Evolutionary conservation across 2,329 filamentous ascomycete genomes (phyloP).

Genomic region (Verticillium dahliae): DNA sequence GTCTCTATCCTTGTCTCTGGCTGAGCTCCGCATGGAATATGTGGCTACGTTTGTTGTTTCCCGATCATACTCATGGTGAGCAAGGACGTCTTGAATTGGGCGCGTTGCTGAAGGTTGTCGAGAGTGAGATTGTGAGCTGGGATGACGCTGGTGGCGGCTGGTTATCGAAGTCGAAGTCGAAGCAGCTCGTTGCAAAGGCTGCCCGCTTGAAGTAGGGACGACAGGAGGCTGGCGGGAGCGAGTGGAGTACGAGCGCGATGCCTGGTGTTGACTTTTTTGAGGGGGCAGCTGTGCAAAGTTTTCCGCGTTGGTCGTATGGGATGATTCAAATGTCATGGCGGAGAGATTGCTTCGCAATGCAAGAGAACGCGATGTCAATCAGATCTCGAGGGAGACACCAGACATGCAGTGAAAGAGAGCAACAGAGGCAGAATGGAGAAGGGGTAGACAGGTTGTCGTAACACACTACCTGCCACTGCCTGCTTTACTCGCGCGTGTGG

Average conservation of each 20-base stretch:
- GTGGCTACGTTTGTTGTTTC: constrained; percentile 60
- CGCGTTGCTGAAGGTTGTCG: constrained; percentile 31
- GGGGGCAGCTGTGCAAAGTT: constrained; percentile 19
- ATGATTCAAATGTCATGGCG: constrained; percentile 22
- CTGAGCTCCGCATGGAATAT: constrained; percentile 57
- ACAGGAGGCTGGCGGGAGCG: constrained; percentile 22
- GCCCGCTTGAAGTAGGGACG: constrained; percentile 11
- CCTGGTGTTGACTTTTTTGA: constrained; percentile 16
- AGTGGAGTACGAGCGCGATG: constrained; percentile 27
- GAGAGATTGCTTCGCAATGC: background rate
- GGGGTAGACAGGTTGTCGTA: background rate
- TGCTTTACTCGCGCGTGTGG: background rate
- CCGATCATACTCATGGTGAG: constrained; percentile 59
- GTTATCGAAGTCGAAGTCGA: constrained; percentile 16
- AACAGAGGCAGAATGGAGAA: background rate
- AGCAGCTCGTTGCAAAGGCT: constrained; percentile 12
- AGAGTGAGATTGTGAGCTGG: constrained; percentile 4
- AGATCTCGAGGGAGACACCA: background rate
- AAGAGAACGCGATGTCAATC: background rate
- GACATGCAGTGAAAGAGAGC: background rate
- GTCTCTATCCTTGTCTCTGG: constrained; percentile 33
- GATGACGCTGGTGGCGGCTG: constrained; percentile 21
- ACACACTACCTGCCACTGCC: background rate
- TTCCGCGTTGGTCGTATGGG: constrained; percentile 23
- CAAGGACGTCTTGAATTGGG: constrained; percentile 34